Evolutionary conservation across 2,329 filamentous ascomycete species (phyloP).

Genomic region (Penicillium sp.): DNA sequence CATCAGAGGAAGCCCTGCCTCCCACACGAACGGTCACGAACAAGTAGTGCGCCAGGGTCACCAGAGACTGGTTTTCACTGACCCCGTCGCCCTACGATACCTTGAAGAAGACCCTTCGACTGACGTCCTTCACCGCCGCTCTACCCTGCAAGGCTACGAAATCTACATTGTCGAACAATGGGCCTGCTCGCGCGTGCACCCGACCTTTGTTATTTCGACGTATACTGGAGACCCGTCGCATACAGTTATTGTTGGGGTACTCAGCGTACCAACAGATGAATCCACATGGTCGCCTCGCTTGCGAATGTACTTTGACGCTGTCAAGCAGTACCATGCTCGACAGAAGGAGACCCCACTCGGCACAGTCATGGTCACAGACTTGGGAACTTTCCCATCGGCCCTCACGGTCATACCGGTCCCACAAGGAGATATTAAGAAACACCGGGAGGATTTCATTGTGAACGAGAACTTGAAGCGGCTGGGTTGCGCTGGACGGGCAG

Average conservation of each 20-base stretch:
- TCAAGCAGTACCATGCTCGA: conserved; percentile 81
- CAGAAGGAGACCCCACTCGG: conserved; percentile 80
- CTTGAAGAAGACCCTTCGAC: conserved; percentile 83
- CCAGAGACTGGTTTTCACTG: conserved; percentile 64
- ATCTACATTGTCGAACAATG: conserved; percentile 96
- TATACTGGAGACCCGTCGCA: conserved; percentile 86
- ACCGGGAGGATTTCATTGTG: conserved; percentile 83
- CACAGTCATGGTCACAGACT: conserved; percentile 88
- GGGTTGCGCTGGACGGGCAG: conserved; percentile 86
- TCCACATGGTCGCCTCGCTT: conserved; percentile 75
- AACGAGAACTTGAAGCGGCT: conserved; percentile 92
- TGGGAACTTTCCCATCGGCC: conserved; percentile 87
- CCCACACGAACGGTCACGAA: conserved; percentile 17
- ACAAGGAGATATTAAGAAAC: conserved; percentile 77
- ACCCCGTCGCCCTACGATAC: conserved; percentile 68
- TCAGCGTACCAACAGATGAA: conserved; percentile 80
- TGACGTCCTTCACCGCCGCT: conserved; percentile 69
- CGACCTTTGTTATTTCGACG: conserved; percentile 87
- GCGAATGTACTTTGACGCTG: conserved; percentile 79
- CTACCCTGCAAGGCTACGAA: conserved; percentile 78
- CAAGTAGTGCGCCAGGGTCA: conserved; percentile 36
- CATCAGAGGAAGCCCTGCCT: conserved; percentile 21
- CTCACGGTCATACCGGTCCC: conserved; percentile 90
- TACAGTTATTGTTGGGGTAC: conserved; percentile 73
- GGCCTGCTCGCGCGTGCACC: conserved; percentile 87